Conservation (phyloP, 2,329 filamentous ascomycete species). For the Scytalidium lignicola region DNA sequence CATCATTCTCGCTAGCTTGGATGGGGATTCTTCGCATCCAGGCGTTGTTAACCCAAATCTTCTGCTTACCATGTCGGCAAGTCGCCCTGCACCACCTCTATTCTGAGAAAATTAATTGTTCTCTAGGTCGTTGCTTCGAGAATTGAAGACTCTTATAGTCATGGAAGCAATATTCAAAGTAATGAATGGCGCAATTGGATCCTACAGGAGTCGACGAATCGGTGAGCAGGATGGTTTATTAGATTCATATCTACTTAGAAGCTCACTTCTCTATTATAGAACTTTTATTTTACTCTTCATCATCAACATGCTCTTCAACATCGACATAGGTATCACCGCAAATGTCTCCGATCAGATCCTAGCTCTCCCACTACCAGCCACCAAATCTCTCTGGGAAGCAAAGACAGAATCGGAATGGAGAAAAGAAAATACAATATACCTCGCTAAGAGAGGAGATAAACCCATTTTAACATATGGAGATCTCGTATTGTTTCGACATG, state of each 20-base stretch:
- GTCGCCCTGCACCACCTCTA: background rate
- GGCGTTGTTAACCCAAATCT: background rate
- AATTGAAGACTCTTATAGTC: background rate
- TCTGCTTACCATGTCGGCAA: constrained; percentile 1
- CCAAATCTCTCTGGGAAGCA: constrained; percentile 4
- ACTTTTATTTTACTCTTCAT: constrained; percentile 4
- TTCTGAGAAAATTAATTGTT: background rate
- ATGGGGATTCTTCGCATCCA: background rate
- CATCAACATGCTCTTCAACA: constrained; percentile 5
- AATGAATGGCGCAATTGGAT: constrained; percentile 4
- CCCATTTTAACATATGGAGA: constrained; percentile 1
- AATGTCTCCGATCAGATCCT: constrained; percentile 1
- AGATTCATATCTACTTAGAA: background rate
- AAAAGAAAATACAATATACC: background rate
- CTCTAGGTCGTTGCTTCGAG: background rate
- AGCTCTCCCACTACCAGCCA: background rate
- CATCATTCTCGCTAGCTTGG: constrained; percentile 2
- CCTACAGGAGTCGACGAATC: constrained; percentile 1
- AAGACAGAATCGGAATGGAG: background rate
- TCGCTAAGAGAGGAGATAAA: background rate
- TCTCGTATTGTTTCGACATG: constrained; percentile 1
- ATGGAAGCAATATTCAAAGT: background rate
- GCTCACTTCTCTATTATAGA: background rate
- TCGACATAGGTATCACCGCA: background rate
- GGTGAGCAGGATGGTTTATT: background rate